These are phyloP conservation scores for Cryptosporidium sp. DNA, from an alignment of 169 alveolate species.

Conservation along the genomic window DNA sequence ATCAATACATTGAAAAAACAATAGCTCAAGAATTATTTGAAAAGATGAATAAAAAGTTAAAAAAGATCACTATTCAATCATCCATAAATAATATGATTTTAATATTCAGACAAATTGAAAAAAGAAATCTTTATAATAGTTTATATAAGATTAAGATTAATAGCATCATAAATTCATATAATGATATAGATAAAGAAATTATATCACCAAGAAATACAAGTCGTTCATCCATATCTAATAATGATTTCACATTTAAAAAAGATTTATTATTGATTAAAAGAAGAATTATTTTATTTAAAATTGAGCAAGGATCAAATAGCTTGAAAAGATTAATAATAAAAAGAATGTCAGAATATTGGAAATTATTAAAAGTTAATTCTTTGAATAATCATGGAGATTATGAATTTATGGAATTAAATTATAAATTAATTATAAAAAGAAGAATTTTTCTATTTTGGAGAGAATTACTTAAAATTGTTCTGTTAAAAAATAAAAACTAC, in stretches of 20 bases:
- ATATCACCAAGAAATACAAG: background rate
- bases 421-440: slow-evolving; percentile 9
- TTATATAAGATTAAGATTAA: slow-evolving; percentile 1
- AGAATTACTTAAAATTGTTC: background rate
- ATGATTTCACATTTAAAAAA: background rate
- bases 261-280: slow-evolving; percentile 40
- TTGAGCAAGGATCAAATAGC: slow-evolving; percentile 53
- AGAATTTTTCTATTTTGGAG: slow-evolving; percentile 15
- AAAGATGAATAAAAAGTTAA: slow-evolving; percentile 32
- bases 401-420: slow-evolving; percentile 21
- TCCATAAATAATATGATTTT: background rate
- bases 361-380: background rate
- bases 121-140: slow-evolving; percentile 17
- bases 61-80: slow-evolving; percentile 2
- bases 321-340: slow-evolving; percentile 13
- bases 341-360: slow-evolving; percentile 35
- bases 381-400: background rate
- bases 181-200: background rate
- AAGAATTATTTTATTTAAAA: slow-evolving; percentile 34
- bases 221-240: background rate
- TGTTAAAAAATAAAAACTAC: background rate
- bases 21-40: slow-evolving; percentile 60
- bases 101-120: background rate
- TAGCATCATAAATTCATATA: background rate
- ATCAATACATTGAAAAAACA: slow-evolving; percentile 53